These are phyloP conservation scores for Ceratocystis destructans DNA, from an alignment of 2,329 filamentous ascomycete genomes.

Conservation along the genomic window DNA sequence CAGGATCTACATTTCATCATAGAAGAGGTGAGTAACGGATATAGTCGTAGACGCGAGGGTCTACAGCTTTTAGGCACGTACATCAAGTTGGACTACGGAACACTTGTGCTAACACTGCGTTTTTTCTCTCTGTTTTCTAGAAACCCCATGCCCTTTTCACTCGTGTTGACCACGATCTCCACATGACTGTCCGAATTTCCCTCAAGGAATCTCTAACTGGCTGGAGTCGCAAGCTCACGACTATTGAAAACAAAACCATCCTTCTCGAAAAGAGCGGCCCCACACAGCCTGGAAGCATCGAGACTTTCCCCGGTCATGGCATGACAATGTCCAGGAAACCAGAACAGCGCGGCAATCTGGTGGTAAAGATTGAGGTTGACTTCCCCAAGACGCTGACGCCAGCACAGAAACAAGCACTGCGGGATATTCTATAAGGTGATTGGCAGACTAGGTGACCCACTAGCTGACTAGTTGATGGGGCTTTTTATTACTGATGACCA, in stretches of 20 bases:
- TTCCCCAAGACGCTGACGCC: slow-evolving; percentile 69
- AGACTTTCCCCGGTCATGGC: slow-evolving; percentile 70
- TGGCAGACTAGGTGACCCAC: not conserved
- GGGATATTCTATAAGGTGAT: slow-evolving; percentile 53
- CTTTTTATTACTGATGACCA: not conserved
- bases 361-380: slow-evolving; percentile 83
- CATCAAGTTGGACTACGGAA: no score
- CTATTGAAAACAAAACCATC: slow-evolving; percentile 82
- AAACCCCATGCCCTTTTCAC: slow-evolving; percentile 76
- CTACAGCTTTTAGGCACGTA: not conserved
- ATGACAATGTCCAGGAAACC: slow-evolving; percentile 94
- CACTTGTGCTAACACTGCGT: slow-evolving; percentile 28
- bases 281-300: slow-evolving; percentile 69
- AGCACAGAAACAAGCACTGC: slow-evolving; percentile 67
- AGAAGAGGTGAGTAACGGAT: slow-evolving; percentile 58
- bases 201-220: slow-evolving; percentile 92
- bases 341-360: slow-evolving; percentile 67
- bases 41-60: not conserved
- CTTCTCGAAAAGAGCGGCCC: slow-evolving; percentile 67
- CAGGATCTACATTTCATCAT: slow-evolving; percentile 94
- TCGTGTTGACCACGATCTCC: slow-evolving; percentile 77
- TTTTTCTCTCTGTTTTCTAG: slow-evolving; percentile 32
- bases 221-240: slow-evolving; percentile 82
- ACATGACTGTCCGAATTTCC: slow-evolving; percentile 63
- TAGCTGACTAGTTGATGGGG: not conserved